A percentile compares a stretch with the other conserved stretches of the same genome.
Conservation (phyloP, 768 basidiomycete species). For the Phylloporus scabripes region DNA sequence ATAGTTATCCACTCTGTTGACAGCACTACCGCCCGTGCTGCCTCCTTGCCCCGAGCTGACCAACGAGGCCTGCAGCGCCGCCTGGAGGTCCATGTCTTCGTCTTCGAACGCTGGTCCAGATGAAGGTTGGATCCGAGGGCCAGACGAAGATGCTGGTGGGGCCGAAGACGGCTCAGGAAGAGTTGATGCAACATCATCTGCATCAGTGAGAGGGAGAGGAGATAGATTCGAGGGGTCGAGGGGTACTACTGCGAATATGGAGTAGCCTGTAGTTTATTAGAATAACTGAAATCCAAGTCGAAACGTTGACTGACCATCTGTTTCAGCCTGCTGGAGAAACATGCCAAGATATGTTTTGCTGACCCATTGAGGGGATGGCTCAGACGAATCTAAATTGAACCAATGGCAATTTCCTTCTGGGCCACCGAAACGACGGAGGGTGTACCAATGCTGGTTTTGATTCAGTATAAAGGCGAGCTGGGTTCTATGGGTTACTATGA, state of each 20-base stretch:
- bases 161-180: slow-evolving; percentile 50
- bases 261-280: slow-evolving; percentile 54
- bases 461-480: slow-evolving; percentile 89
- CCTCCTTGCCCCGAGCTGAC: slow-evolving; percentile 21
- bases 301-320: slow-evolving; percentile 54
- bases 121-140: slow-evolving; percentile 7
- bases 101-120: slow-evolving; percentile 51
- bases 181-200: slow-evolving; percentile 64
- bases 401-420: slow-evolving; percentile 56
- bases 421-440: slow-evolving; percentile 72
- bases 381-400: slow-evolving; percentile 85
- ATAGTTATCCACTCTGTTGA: slow-evolving; percentile 13
- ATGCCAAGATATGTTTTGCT: slow-evolving; percentile 77
- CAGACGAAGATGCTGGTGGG: slow-evolving; percentile 8
- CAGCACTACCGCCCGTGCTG: slow-evolving; percentile 3
- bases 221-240: slow-evolving; percentile 48
- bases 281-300: background rate
- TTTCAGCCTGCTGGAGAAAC: slow-evolving; percentile 82
- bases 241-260: slow-evolving; percentile 70
- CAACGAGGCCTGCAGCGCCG: slow-evolving; percentile 79
- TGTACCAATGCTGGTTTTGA: slow-evolving; percentile 84
- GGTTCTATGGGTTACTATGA: slow-evolving; percentile 39
- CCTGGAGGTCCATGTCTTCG: slow-evolving; percentile 85
- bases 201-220: slow-evolving; percentile 57
- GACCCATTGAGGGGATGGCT: slow-evolving; percentile 72